A percentile compares a stretch with the other conserved stretches of the same genome.
Conservation (phyloP, 1,139 yeast species). For the Geotrichum citri-aurantii region DNA sequence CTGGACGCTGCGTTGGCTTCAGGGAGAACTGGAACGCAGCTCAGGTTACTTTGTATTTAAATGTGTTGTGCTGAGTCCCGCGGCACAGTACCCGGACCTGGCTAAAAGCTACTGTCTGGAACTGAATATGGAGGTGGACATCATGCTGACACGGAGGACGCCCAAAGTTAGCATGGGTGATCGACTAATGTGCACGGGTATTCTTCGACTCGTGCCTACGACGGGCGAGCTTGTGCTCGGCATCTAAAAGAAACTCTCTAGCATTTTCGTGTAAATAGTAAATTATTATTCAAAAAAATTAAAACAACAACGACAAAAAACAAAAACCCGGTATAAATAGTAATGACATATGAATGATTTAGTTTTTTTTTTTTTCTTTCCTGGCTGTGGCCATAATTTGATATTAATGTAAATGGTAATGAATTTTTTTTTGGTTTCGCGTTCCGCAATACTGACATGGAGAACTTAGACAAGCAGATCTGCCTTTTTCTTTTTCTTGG, state of each 20-base stretch:
- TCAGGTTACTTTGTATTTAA: conserved; percentile 25
- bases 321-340: background rate
- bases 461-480: conserved; percentile 12
- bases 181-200: conserved; percentile 34
- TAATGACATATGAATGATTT: background rate
- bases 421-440: background rate
- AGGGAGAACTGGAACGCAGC: conserved; percentile 22
- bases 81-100: conserved; percentile 24
- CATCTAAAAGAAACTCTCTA: conserved; percentile 17
- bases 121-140: conserved; percentile 26
- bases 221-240: conserved; percentile 32
- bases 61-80: conserved; percentile 23
- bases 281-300: background rate
- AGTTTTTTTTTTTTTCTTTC: background rate
- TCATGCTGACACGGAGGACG: conserved; percentile 13
- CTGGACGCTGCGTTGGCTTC: conserved; percentile 22
- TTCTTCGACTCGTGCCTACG: conserved; percentile 31
- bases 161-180: conserved; percentile 27
- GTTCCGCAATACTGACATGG: background rate
- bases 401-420: background rate
- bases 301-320: background rate
- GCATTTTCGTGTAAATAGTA: conserved; percentile 4
- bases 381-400: background rate
- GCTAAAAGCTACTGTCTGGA: conserved; percentile 31
- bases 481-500: conserved; percentile 39